Percentiles rank a stretch among this genome's conserved stretches.
These are phyloP conservation scores for Phytophthora vignae DNA, from an alignment of 352 stramenopile genomes.

Conservation along the genomic window DNA sequence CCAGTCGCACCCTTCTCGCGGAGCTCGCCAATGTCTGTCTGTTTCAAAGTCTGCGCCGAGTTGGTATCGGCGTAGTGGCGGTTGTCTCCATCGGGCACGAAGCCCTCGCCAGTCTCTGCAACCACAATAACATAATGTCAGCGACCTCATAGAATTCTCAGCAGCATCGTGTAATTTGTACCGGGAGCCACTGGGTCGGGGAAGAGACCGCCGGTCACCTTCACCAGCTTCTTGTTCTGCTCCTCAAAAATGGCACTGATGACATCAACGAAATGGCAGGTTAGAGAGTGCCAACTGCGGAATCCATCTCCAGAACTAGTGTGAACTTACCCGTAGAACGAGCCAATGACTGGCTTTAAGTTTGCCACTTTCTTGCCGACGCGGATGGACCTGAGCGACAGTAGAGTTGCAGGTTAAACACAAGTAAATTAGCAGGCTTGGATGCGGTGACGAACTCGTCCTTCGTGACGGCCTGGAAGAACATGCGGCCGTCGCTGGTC, in stretches of 20 bases:
- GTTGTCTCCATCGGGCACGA: conserved; percentile 82
- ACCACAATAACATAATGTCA: not conserved
- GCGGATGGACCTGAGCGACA: conserved; percentile 56
- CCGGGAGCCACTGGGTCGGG: conserved; percentile 82
- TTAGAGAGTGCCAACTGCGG: not conserved
- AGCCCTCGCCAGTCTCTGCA: conserved; percentile 80
- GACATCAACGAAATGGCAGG: not conserved
- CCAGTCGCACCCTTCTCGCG: conserved; percentile 76
- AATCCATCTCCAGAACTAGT: too few species aligned
- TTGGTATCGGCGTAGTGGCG: conserved; percentile 88
- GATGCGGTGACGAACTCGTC: conserved; percentile 57
- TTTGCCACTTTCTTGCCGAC: conserved; percentile 84
- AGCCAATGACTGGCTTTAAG: conserved; percentile 77
- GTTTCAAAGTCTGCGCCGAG: conserved; percentile 82
- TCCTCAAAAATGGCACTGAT: conserved; percentile 84
- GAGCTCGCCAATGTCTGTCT: conserved; percentile 70
- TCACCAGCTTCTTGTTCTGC: conserved; percentile 82
- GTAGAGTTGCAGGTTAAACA: not conserved
- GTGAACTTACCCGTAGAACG: conserved; percentile 62
- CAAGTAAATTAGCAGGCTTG: not conserved
- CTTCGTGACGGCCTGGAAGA: conserved; percentile 82
- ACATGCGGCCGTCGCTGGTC: conserved; percentile 85
- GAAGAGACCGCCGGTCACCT: conserved; percentile 79
- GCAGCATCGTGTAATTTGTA: conserved; percentile 9
- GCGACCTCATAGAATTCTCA: not conserved